Percentiles rank a stretch among this genome's conserved stretches.
These are phyloP conservation scores for Penicillium riverlandense DNA, from an alignment of 495 filamentous ascomycete genomes.

Conservation along the genomic window DNA sequence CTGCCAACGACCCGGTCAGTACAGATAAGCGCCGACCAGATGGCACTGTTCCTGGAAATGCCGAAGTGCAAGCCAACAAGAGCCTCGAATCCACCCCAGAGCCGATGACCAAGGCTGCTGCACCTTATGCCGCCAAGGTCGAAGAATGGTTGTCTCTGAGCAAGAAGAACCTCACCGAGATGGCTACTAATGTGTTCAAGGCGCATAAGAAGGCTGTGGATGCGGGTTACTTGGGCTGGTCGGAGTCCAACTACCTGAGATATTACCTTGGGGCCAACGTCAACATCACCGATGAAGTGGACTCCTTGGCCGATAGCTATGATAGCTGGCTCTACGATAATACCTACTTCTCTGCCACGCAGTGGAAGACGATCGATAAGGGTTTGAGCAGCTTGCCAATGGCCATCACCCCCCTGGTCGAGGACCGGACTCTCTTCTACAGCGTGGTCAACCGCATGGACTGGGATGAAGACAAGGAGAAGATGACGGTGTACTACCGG, in stretches of 20 bases:
- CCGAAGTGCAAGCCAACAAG: constrained; percentile 20
- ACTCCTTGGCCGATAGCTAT: no score
- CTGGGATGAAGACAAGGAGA: no score
- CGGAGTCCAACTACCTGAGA: constrained; percentile 20
- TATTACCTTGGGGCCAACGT: constrained; percentile 14
- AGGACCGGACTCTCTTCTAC: constrained; percentile 11
- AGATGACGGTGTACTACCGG: no score
- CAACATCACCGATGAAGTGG: constrained; percentile 9
- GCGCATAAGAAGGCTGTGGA: constrained; percentile 18
- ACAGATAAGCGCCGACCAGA: constrained; percentile 40
- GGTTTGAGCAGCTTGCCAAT: constrained; percentile 51
- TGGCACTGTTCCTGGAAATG: constrained; percentile 32
- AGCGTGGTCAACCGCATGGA: no score
- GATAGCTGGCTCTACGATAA: constrained; percentile 20
- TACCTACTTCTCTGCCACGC: constrained; percentile 52
- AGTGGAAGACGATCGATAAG: constrained; percentile 60
- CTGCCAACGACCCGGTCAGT: constrained; percentile 44
- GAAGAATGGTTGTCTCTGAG: no score
- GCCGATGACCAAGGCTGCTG: no score
- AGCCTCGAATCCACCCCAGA: constrained; percentile 3
- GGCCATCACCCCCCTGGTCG: constrained; percentile 54
- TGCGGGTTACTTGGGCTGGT: constrained; percentile 19
- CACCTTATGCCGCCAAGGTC: no score
- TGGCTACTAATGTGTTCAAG: constrained; percentile 9
- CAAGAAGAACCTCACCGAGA: no score